Evolutionary conservation across 768 basidiomycete genomes (phyloP).

Genomic region (Mycena galopus): DNA sequence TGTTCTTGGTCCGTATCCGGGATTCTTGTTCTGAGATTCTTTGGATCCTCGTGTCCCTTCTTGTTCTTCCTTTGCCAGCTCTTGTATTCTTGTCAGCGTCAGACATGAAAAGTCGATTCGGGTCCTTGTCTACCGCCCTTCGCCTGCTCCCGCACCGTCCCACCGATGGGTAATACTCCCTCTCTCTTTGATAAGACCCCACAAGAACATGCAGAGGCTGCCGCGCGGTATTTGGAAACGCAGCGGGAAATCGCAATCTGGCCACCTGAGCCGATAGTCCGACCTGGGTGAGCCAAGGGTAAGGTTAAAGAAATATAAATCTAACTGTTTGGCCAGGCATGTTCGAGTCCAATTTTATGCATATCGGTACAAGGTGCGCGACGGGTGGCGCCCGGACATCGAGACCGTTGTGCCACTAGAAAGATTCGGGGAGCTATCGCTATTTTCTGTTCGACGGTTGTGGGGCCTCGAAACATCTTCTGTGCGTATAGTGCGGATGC

Average conservation of each 20-base stretch:
- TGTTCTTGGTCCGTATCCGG: too few species aligned
- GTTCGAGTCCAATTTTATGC: conserved; percentile 26
- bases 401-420: conserved; percentile 17
- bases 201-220: conserved; percentile 22
- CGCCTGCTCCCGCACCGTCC: not conserved
- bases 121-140: too few species aligned
- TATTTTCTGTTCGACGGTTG: conserved; percentile 14
- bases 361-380: conserved; percentile 22
- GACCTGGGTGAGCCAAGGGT: conserved; percentile 13
- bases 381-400: conserved; percentile 31
- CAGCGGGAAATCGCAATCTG: conserved; percentile 18
- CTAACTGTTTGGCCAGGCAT: not conserved
- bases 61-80: too few species aligned
- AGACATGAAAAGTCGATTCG: too few species aligned
- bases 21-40: too few species aligned
- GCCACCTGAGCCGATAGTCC: conserved; percentile 12
- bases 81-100: too few species aligned
- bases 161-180: conserved; percentile 16
- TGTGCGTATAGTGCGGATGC: not conserved
- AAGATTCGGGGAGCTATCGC: conserved; percentile 17
- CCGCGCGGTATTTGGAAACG: conserved; percentile 16
- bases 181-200: conserved; percentile 23
- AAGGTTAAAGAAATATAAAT: not conserved
- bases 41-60: too few species aligned
- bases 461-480: conserved; percentile 34